A percentile compares a stretch with the other conserved stretches of the same genome.
phyloP scores from a whole-genome alignment of 306 rosid genomes.

The Pyrus bretschneideri region DNA sequence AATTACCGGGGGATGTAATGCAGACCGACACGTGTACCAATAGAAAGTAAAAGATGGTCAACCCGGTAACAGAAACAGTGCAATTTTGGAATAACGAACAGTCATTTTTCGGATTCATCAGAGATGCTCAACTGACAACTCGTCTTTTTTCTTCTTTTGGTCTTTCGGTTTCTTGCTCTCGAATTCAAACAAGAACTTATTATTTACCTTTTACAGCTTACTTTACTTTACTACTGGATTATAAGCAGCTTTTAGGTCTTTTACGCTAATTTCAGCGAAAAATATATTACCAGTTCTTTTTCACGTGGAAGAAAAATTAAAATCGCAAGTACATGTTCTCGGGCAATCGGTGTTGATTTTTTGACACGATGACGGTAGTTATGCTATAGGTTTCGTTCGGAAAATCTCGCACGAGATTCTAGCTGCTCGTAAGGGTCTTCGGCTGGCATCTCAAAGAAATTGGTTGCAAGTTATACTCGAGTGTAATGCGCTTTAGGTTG shows the following conservation, averaged over 20 bases:
- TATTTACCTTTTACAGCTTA: neutral
- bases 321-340: too few species aligned
- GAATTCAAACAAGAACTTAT: neutral
- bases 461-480: too few species aligned
- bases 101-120: neutral
- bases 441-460: too few species aligned
- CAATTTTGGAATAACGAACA: neutral
- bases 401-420: too few species aligned
- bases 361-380: too few species aligned
- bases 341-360: too few species aligned
- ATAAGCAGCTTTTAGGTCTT: neutral
- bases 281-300: neutral
- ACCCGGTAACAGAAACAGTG: neutral
- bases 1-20: neutral
- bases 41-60: conserved; percentile 6
- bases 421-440: too few species aligned
- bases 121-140: neutral
- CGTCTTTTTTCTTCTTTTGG: neutral
- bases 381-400: too few species aligned
- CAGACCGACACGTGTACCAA: conserved; percentile 12
- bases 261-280: neutral
- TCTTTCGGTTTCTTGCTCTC: neutral
- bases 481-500: too few species aligned
- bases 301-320: too few species aligned
- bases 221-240: neutral